These are phyloP conservation scores for Clohesyomyces aquaticus DNA, from an alignment of 495 filamentous ascomycete species.

Conservation along the genomic window DNA sequence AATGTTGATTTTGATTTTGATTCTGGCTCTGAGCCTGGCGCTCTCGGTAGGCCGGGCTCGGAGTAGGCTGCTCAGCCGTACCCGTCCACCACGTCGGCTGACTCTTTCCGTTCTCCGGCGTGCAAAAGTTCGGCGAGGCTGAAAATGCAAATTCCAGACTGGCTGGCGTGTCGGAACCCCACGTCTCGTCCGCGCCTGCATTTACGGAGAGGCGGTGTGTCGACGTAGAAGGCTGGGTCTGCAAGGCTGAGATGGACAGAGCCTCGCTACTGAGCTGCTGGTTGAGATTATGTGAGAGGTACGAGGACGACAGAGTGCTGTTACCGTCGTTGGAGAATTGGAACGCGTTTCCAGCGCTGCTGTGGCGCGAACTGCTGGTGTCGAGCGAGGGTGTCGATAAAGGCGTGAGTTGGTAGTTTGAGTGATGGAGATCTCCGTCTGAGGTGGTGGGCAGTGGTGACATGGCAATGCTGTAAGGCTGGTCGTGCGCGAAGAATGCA, in stretches of 20 bases:
- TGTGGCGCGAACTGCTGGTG: slow-evolving; percentile 13
- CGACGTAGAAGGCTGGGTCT: slow-evolving; percentile 40
- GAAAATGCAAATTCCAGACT: slow-evolving; percentile 36
- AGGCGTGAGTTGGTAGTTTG: slow-evolving; percentile 39
- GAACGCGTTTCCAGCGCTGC: slow-evolving; percentile 23
- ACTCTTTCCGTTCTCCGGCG: slow-evolving; percentile 7
- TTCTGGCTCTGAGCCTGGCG: neutral
- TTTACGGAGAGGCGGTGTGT: slow-evolving; percentile 18
- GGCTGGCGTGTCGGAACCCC: slow-evolving; percentile 32
- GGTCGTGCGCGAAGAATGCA: slow-evolving; percentile 24
- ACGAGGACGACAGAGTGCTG: slow-evolving; percentile 22
- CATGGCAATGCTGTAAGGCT: slow-evolving; percentile 40
- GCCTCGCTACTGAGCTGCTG: slow-evolving; percentile 29
- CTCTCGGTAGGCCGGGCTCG: too few relatives aligned
- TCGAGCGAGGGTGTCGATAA: slow-evolving; percentile 35
- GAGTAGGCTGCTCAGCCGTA: slow-evolving; percentile 1
- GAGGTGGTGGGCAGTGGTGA: slow-evolving; percentile 7
- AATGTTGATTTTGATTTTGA: too few relatives aligned
- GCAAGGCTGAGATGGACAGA: slow-evolving; percentile 42
- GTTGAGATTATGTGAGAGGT: slow-evolving; percentile 24
- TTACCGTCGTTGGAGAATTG: slow-evolving; percentile 27
- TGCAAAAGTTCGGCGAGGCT: slow-evolving; percentile 38
- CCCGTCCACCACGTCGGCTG: slow-evolving; percentile 19
- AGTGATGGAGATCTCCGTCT: slow-evolving; percentile 8
- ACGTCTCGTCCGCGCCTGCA: too few relatives aligned